A percentile compares a stretch with the other conserved stretches of the same genome.
These are phyloP conservation scores for Perkinsus marinus DNA, from an alignment of 169 alveolate genomes.

Conservation along the genomic window DNA sequence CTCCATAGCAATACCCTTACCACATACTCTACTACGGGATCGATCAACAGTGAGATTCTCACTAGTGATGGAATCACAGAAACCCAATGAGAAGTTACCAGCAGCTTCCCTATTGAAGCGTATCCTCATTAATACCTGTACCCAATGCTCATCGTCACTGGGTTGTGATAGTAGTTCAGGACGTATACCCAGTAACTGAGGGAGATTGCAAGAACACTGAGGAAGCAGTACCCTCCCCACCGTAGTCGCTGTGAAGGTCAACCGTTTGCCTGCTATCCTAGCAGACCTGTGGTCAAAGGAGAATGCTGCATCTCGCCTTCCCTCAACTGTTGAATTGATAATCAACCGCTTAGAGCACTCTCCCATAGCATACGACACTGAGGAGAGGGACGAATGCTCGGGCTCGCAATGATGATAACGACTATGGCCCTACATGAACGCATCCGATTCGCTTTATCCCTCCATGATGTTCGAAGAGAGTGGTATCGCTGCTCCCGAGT, in stretches of 20 bases:
- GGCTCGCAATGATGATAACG: background rate
- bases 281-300: background rate
- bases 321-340: background rate
- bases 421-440: background rate
- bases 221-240: background rate
- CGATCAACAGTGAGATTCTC: background rate
- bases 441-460: background rate
- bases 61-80: background rate
- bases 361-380: background rate
- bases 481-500: background rate
- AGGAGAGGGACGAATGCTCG: background rate
- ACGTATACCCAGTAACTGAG: background rate
- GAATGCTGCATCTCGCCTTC: background rate
- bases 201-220: background rate
- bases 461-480: background rate
- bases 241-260: background rate
- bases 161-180: background rate
- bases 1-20: background rate
- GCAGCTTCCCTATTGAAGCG: background rate
- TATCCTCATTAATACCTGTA: background rate
- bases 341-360: background rate
- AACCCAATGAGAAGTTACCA: background rate
- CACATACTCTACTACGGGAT: background rate
- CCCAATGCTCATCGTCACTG: background rate
- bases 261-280: background rate